Evolutionary conservation across 495 filamentous ascomycete species (phyloP), one percentile per base, ranked within the genome.

Genomic region (Talaromyces adpressus): DNA sequence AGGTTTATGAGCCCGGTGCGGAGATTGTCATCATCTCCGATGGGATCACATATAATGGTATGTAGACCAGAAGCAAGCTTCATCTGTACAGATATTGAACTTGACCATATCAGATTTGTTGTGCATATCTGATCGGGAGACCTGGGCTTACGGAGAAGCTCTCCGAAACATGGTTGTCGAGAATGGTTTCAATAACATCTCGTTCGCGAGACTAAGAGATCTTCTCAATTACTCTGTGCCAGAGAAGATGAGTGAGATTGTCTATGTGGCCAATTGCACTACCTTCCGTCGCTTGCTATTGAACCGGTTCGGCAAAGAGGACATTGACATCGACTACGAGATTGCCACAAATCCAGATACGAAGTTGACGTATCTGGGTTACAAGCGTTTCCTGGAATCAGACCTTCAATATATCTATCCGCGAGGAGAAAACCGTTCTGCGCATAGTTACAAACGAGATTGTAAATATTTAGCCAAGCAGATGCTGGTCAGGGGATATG

Each of bases 1-100:
- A 79, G n/a, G 68, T 82, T 1, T 80, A 83, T 53, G 30, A 60
- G 29, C 77, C 81, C 0, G 80, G 81, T 14, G 79, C 81, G 6
- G 68, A 75, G 60, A 62, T 83, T 41, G 75, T 74, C 11, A 80
- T 84, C 30, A 74, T 82, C 18, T 81, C 80, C 0, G 82, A 84
- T 66, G 82, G 82, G n/a, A 72, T 83, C 52, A 74, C 75, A 23
- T 83, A 82, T 49, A 84, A 81, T 61, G 81, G 80, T 82, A 71
- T 47, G 59, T 65, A 32, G 12, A 11, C 2, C 32, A 36, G 32
- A 36, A 36, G 11, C 32, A 11, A 49, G 7, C 16, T 36, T 36
- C 2, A 36, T 36, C 32, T 11, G 32, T 36, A 36, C 32, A 36
- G 32, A 16, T 16, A 41, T 58, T 51, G 7, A 34, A 0, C 14